A percentile compares a stretch with the other conserved stretches of the same genome.
phyloP scores from a whole-genome alignment of 164 flowering plant genomes.

The Vitis labrusca region DNA sequence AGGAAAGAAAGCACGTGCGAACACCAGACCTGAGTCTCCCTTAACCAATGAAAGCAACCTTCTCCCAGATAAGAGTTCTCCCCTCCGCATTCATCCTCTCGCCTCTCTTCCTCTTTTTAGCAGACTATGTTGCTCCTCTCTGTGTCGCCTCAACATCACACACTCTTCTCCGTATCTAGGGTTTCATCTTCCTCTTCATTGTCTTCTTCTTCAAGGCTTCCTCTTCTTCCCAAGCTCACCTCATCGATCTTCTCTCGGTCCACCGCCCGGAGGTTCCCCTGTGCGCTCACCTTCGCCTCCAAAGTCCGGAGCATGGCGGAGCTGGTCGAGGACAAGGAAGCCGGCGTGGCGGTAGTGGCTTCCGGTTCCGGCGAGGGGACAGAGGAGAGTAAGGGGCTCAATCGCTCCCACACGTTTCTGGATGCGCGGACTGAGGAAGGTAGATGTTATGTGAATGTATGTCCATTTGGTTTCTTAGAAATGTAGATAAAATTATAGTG shows the following conservation, averaged over 20 bases:
- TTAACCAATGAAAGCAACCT: no score
- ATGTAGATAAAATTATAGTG: background rate
- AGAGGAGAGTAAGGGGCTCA: constrained; percentile 2
- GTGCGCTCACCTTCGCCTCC: constrained; percentile 6
- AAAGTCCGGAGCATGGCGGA: constrained; percentile 40
- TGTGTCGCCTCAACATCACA: constrained; percentile 16
- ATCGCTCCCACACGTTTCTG: constrained; percentile 43
- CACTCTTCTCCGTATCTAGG: constrained; percentile 23
- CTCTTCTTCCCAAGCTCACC: constrained; percentile 1
- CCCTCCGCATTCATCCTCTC: background rate
- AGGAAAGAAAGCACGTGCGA: background rate
- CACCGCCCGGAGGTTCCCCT: constrained; percentile 8
- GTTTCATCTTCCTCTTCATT: constrained; percentile 9
- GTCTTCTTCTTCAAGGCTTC: constrained; percentile 8
- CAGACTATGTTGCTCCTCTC: constrained; percentile 30
- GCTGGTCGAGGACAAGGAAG: constrained; percentile 38
- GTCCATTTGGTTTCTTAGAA: background rate
- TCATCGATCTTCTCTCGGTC: constrained; percentile 6
- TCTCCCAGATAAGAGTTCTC: background rate
- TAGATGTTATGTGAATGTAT: constrained; percentile 5
- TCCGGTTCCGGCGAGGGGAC: constrained; percentile 13
- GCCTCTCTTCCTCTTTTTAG: constrained; percentile 1
- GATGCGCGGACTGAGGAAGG: constrained; percentile 53
- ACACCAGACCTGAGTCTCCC: background rate
- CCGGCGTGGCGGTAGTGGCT: constrained; percentile 4